Conservation (phyloP, 192 early-diverging fungal genomes). For the Coemansia sp. region DNA sequence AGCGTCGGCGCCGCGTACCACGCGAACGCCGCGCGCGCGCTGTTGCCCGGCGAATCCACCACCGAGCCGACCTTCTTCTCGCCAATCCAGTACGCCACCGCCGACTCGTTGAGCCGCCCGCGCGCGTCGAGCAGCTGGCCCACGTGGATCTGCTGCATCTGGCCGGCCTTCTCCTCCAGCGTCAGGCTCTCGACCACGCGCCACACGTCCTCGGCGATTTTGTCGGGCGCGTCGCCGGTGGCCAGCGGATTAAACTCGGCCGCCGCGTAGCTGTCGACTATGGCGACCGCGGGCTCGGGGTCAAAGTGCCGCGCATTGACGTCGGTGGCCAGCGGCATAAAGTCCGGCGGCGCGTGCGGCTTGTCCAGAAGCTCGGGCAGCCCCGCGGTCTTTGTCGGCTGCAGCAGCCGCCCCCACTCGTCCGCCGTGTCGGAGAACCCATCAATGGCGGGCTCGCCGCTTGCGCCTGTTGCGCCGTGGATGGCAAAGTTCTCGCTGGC, state of each 20-base stretch:
- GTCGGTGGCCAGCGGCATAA: neutral
- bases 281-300: slow-evolving; percentile 9
- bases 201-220: slow-evolving; percentile 56
- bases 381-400: slow-evolving; percentile 24
- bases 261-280: slow-evolving; percentile 17
- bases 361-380: slow-evolving; percentile 27
- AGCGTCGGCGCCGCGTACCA: slow-evolving; percentile 54
- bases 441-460: neutral
- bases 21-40: slow-evolving; percentile 33
- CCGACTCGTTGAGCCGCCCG: slow-evolving; percentile 56
- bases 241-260: slow-evolving; percentile 4
- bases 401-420: slow-evolving; percentile 29
- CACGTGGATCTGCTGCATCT: slow-evolving; percentile 70
- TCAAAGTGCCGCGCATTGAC: slow-evolving; percentile 12
- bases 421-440: neutral
- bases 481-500: slow-evolving; percentile 7
- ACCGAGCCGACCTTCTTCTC: slow-evolving; percentile 60
- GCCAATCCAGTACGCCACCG: slow-evolving; percentile 58
- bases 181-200: slow-evolving; percentile 55
- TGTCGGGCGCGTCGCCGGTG: slow-evolving; percentile 9
- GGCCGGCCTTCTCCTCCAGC: slow-evolving; percentile 61
- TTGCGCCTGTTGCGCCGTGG: neutral
- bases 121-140: slow-evolving; percentile 48
- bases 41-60: slow-evolving; percentile 59
- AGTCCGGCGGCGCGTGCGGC: neutral